Base-by-base conservation (phyloP, 441 rosid species). In the Capsella rubella region DNA sequence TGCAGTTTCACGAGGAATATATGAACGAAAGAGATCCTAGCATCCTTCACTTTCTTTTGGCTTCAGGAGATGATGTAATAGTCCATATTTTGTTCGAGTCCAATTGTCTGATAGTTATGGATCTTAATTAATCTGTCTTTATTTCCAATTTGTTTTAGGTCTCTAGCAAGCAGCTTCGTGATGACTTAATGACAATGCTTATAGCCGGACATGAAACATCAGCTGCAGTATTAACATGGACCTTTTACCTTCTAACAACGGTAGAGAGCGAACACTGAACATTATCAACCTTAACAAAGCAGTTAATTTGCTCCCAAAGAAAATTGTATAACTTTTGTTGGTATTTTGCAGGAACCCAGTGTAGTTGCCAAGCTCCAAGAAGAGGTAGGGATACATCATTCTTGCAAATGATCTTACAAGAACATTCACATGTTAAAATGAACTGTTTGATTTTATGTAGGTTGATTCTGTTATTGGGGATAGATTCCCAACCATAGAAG, bases 161-260 rank as follows among this genome's bases (percentile, higher is more conserved):
- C 68, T 89, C 96, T 43, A 92, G 97, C 81, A 92, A 92, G 84
- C 99, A 95, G 82, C 99, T 95, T 37, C 92, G 97, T 49, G 99
- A 95, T 83, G 99, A 95, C 79, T 83, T 95, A 83, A 95, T 95
- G 99, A 95, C 99, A 45, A 73, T 95, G 97, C 99, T 95, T 78
- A 95, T 95, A 75, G 99, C 99, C 21, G 99, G 99, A 57, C 99
- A 95, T 71, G 99, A 95, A 85, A 95, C 99, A 32, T 86, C 98
- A 12, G 99, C 98, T 53, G 99, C 99, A 4, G 96, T 95, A 61
- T 78, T 92, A 70, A 95, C 99, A 31, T 95, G 99, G 99, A 95
- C 98, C n/a, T 95, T 95, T 81, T 91, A 91, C 81, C 96, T 95
- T 46, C 76, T 95, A 56, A 84, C 98, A 61, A 80, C 81, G 94